Percentiles rank a stretch among this genome's conserved stretches.
Conservation (phyloP, 805 yeast genomes). For the Wickerhamiella kazuoi region DNA sequence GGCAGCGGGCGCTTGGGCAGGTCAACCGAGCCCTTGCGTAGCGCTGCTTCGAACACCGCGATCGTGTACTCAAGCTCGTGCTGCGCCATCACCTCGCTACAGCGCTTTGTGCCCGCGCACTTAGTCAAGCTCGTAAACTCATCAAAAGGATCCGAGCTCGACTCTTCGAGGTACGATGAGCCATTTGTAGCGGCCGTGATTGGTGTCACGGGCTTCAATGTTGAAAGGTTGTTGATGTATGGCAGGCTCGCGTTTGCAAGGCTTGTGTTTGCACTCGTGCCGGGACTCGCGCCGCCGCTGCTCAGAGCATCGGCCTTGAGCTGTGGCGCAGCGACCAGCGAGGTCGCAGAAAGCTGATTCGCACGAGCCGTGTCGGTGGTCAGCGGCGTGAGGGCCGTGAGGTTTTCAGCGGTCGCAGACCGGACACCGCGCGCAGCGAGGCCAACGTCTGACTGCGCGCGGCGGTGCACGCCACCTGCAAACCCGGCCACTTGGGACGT, state of each 20-base stretch:
- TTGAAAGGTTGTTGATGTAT: neutral
- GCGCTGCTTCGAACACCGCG: slow-evolving; percentile 9
- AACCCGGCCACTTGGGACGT: neutral
- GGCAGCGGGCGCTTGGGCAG: neutral
- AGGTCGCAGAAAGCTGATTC: too few species aligned
- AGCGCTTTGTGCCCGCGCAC: slow-evolving; percentile 6
- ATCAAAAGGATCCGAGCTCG: slow-evolving; percentile 1
- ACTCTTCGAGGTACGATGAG: neutral
- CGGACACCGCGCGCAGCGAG: neutral
- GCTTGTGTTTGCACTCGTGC: neutral
- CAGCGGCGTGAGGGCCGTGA: too few species aligned
- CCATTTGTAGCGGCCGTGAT: neutral
- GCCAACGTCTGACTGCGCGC: neutral
- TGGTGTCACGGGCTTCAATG: neutral
- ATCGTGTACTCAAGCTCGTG: slow-evolving; percentile 12
- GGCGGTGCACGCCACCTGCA: too few species aligned
- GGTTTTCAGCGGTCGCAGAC: neutral
- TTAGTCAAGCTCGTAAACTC: slow-evolving; percentile 4
- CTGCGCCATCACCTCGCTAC: slow-evolving; percentile 3
- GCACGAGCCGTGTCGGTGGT: too few species aligned
- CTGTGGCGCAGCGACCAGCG: too few species aligned
- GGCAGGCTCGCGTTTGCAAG: neutral
- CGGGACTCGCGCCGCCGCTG: neutral
- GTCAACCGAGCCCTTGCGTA: slow-evolving; percentile 6
- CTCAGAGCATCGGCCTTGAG: too few species aligned